phyloP scores from a whole-genome alignment of 768 basidiomycete genomes.

The Trametes cingulata region DNA sequence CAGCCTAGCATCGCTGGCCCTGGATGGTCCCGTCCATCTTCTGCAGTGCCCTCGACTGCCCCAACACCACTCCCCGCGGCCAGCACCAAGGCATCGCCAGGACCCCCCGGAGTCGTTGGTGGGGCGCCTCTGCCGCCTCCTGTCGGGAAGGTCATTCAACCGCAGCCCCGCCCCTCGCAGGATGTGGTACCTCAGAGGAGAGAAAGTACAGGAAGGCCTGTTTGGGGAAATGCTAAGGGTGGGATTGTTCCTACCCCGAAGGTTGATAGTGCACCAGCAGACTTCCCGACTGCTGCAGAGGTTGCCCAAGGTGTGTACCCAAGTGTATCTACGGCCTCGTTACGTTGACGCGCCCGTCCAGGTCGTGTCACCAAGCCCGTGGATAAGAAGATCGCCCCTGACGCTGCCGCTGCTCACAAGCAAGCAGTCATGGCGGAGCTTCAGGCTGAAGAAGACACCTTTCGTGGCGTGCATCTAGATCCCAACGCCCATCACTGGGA shows the following conservation, averaged over 20 bases:
- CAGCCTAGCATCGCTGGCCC: slow-evolving; percentile 58
- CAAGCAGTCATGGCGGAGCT: slow-evolving; percentile 72
- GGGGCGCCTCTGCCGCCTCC: slow-evolving; percentile 55
- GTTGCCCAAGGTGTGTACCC: slow-evolving; percentile 73
- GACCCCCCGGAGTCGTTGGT: slow-evolving; percentile 27
- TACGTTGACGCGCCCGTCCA: neutral
- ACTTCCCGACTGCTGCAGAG: slow-evolving; percentile 98
- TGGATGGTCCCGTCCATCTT: slow-evolving; percentile 81
- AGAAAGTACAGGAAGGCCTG: slow-evolving; percentile 49
- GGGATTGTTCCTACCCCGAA: slow-evolving; percentile 33
- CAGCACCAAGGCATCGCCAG: slow-evolving; percentile 41
- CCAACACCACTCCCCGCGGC: slow-evolving; percentile 46
- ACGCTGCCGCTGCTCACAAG: slow-evolving; percentile 53
- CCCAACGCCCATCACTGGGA: slow-evolving; percentile 98
- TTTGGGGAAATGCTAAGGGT: slow-evolving; percentile 68
- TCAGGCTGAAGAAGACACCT: slow-evolving; percentile 87
- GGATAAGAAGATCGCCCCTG: slow-evolving; percentile 48
- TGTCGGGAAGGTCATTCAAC: slow-evolving; percentile 66
- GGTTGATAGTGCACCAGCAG: slow-evolving; percentile 50
- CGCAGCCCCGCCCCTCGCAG: slow-evolving; percentile 48
- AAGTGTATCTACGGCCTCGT: neutral
- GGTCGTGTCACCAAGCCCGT: slow-evolving; percentile 23
- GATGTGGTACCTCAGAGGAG: slow-evolving; percentile 35
- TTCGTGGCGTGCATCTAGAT: slow-evolving; percentile 90
- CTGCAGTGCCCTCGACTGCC: slow-evolving; percentile 61